phyloP scores from a whole-genome alignment of 2,329 filamentous ascomycete species.

The Cordyceps pruinosa region DNA sequence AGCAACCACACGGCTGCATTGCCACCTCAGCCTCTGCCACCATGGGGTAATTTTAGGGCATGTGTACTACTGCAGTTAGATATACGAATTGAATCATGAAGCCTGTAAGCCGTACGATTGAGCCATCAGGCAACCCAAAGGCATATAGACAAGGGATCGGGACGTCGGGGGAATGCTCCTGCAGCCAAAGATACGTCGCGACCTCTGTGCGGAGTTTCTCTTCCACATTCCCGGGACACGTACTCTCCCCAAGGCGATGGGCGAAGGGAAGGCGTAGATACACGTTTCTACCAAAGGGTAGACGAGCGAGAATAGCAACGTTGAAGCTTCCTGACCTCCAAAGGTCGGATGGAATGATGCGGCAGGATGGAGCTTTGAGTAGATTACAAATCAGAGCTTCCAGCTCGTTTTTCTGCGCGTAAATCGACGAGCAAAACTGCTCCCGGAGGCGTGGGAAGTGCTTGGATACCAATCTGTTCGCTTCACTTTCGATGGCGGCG shows the following conservation, averaged over 20 bases:
- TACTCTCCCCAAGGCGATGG: not conserved
- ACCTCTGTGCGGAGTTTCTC: slow-evolving; percentile 24
- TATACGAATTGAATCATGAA: too few species aligned
- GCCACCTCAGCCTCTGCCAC: not conserved
- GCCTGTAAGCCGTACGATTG: not conserved
- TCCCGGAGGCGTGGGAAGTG: not conserved
- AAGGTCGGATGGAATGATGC: not conserved
- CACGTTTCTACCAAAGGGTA: not conserved
- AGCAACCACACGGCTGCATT: not conserved
- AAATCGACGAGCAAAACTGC: not conserved
- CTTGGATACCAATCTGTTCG: not conserved
- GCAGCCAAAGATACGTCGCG: slow-evolving; percentile 20
- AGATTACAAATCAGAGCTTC: not conserved
- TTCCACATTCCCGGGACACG: slow-evolving; percentile 18
- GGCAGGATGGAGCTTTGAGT: not conserved
- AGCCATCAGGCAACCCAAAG: not conserved
- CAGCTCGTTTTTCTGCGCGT: not conserved
- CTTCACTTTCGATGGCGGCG: not conserved
- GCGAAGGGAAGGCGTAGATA: not conserved
- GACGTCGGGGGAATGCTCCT: not conserved
- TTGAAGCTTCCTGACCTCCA: not conserved
- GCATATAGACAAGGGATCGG: not conserved
- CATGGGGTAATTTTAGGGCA: not conserved
- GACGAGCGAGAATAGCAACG: not conserved
- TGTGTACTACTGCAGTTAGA: not conserved